A percentile compares a stretch with the other conserved stretches of the same genome.
phyloP scores from a whole-genome alignment of 768 basidiomycete species.

The Rhizopogon vulgaris region DNA sequence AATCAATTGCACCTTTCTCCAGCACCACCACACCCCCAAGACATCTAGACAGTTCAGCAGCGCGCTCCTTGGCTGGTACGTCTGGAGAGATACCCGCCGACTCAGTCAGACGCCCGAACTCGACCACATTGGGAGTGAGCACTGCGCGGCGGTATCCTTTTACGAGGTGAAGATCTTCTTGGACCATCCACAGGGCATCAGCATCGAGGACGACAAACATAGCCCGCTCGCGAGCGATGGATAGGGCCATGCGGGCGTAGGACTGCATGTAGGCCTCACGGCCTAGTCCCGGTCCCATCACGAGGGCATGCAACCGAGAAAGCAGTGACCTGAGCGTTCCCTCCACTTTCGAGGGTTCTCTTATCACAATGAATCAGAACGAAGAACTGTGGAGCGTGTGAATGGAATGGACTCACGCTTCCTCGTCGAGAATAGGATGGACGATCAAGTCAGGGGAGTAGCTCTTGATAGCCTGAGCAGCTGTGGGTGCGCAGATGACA shows the following conservation, averaged over 20 bases:
- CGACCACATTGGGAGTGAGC: slow-evolving; percentile 90
- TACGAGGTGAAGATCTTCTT: slow-evolving; percentile 67
- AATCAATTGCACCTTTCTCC: slow-evolving; percentile 80
- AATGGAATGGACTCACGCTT: slow-evolving; percentile 39
- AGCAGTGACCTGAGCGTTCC: slow-evolving; percentile 61
- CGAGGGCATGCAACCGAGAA: slow-evolving; percentile 82
- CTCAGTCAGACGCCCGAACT: slow-evolving; percentile 82
- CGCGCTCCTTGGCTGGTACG: slow-evolving; percentile 48
- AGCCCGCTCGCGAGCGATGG: slow-evolving; percentile 61
- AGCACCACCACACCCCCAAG: slow-evolving; percentile 88
- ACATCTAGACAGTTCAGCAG: slow-evolving; percentile 60
- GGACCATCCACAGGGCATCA: slow-evolving; percentile 82
- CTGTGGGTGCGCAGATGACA: slow-evolving; percentile 93
- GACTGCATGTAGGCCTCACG: slow-evolving; percentile 86
- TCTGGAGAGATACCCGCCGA: slow-evolving; percentile 57
- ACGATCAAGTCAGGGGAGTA: slow-evolving; percentile 98
- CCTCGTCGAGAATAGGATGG: slow-evolving; percentile 80
- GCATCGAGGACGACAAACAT: slow-evolving; percentile 95
- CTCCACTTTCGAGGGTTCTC: slow-evolving; percentile 42
- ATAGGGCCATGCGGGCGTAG: slow-evolving; percentile 71
- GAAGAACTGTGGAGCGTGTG: too few relatives aligned
- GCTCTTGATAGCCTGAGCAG: slow-evolving; percentile 90
- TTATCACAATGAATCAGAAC: slow-evolving; percentile 14
- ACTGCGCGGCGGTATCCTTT: slow-evolving; percentile 84
- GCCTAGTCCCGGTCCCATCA: slow-evolving; percentile 93